phyloP scores from a whole-genome alignment of 78 protist species.

The Pigoraptor vietnamica region DNA sequence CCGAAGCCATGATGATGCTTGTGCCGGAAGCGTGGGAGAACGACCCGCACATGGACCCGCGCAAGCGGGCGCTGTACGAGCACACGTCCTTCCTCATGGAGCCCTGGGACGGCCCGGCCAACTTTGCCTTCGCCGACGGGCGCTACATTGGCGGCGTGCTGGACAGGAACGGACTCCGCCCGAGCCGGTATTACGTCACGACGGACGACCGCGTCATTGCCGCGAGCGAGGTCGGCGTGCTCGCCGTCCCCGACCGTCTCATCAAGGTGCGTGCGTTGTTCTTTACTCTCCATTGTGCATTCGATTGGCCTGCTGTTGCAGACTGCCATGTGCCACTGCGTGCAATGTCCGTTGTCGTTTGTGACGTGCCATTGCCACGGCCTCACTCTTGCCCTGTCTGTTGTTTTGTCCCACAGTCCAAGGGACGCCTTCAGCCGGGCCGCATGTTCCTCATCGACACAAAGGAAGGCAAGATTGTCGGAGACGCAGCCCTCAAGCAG shows the following conservation, averaged over 20 bases:
- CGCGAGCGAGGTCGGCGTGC: slow-evolving; percentile 62
- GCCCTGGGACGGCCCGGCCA: slow-evolving; percentile 93
- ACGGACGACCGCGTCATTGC: slow-evolving; percentile 56
- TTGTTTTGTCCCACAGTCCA: neutral
- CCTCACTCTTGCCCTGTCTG: neutral
- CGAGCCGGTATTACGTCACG: slow-evolving; percentile 63
- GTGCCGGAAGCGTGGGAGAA: slow-evolving; percentile 83
- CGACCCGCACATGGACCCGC: slow-evolving; percentile 23
- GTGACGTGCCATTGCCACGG: too few species aligned
- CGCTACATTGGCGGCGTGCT: slow-evolving; percentile 62
- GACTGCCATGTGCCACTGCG: too few species aligned
- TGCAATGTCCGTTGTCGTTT: too few species aligned
- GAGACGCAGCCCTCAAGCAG: slow-evolving; percentile 56
- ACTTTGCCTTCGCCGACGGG: slow-evolving; percentile 78
- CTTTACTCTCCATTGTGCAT: neutral
- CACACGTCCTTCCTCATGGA: slow-evolving; percentile 52
- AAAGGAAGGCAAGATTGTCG: slow-evolving; percentile 23
- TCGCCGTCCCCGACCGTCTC: slow-evolving; percentile 18
- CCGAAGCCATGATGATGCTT: slow-evolving; percentile 68
- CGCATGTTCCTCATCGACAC: slow-evolving; percentile 64
- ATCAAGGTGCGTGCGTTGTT: neutral
- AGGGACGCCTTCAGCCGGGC: slow-evolving; percentile 80
- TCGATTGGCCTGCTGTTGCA: too few species aligned
- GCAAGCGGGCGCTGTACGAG: slow-evolving; percentile 56
- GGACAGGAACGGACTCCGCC: slow-evolving; percentile 89